These are phyloP conservation scores for Pythium phragmitis DNA, from an alignment of 352 stramenopile species.

Conservation along the genomic window DNA sequence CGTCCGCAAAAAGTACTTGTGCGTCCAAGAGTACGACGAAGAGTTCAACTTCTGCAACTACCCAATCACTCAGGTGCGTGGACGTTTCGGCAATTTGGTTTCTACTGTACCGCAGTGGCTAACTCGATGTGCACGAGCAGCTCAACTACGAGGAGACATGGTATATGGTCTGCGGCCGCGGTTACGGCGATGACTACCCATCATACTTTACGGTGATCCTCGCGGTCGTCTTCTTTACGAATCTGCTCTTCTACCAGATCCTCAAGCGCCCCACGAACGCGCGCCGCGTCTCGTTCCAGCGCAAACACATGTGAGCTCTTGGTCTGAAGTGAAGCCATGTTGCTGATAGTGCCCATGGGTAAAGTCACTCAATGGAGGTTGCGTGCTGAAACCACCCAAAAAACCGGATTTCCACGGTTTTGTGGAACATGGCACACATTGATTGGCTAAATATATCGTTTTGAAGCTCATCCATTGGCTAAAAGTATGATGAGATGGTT, in stretches of 20 bases:
- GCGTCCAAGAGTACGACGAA: conserved; percentile 78
- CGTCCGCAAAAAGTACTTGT: conserved; percentile 67
- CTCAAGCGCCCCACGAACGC: conserved; percentile 70
- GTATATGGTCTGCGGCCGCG: conserved; percentile 85
- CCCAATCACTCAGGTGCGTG: conserved; percentile 54
- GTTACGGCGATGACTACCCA: conserved; percentile 51
- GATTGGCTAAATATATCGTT: conserved; percentile 35
- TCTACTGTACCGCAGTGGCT: not conserved
- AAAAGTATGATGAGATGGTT: conserved; percentile 2
- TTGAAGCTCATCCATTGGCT: conserved; percentile 18
- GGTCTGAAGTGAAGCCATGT: conserved; percentile 19
- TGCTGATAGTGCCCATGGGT: not conserved
- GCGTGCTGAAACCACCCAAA: conserved; percentile 11
- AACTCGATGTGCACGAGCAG: conserved; percentile 5
- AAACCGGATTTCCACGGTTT: conserved; percentile 20
- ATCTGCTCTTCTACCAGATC: conserved; percentile 66
- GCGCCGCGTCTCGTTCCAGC: conserved; percentile 56
- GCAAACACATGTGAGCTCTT: conserved; percentile 29
- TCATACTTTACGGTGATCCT: conserved; percentile 57
- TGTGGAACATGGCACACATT: conserved; percentile 29
- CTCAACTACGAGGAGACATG: conserved; percentile 60
- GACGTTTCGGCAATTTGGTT: no score
- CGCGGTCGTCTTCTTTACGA: conserved; percentile 43
- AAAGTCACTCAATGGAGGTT: conserved; percentile 12
- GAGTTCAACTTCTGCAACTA: conserved; percentile 85